Evolutionary conservation across 2,329 filamentous ascomycete species (phyloP), one percentile per base, ranked within the genome.

Genomic region (Pseudopithomyces maydicus): DNA sequence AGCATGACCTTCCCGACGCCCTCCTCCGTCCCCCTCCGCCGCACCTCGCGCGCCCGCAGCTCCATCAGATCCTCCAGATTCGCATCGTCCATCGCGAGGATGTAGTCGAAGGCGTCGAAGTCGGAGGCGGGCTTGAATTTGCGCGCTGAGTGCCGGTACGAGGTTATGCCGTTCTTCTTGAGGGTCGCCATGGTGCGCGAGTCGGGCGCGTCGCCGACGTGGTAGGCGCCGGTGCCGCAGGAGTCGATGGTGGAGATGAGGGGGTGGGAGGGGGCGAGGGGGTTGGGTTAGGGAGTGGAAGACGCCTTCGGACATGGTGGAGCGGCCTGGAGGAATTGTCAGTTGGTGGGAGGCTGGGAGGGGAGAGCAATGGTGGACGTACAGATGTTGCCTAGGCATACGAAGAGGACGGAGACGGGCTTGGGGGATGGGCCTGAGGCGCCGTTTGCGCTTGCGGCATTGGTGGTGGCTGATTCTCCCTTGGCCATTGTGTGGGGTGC

Each of bases 311-410:
- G 93, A 92, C 95, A 99, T 98, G 32, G 95, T 91, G 7, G 92
- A 97, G 58, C 86, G 85, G 71, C 85, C 82, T 84, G 58, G 5
- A 23, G 23, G 33, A 42, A 32, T 52, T 54, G 45, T 39, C 36
- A 32, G 38, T 17, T 45, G 22, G 14, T n/a, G 57, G 22, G 42
- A 47, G 36, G 49, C 32, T 20, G 33, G 53, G 15, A 39, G 51
- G 42, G 74, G 33, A 19, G 52, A 54, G 50, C 56, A 49, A 48
- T 43, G 47, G 49, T 54, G 12, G 17, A 58, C 75, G 50, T 70
- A 85, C 92, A 99, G 71, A 98, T 98, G 78, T 99, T 99, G 75
- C 95, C 95, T 33, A 98, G 84, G 78, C 95, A 99, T 67, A 98
- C 94, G 74, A 98, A 98, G 51, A 98, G 85, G 36, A 98, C 90